These are phyloP conservation scores for Trichoderma orchidacearum DNA, from an alignment of 495 filamentous ascomycete genomes.

Conservation along the genomic window DNA sequence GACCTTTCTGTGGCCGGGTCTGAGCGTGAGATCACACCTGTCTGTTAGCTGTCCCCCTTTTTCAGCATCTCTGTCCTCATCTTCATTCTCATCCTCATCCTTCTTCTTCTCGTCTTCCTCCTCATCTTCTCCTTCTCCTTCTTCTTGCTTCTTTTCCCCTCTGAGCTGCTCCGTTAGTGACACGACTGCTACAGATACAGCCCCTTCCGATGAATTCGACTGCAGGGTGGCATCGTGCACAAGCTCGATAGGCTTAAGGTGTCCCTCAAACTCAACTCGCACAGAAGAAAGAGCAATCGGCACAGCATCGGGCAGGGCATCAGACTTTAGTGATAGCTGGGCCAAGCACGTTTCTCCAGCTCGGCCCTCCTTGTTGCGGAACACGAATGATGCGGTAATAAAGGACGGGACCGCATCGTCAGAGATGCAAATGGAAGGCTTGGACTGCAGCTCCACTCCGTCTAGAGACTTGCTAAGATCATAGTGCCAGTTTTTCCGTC, in stretches of 20 bases:
- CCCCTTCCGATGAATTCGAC: not conserved
- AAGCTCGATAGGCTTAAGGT: conserved; percentile 42
- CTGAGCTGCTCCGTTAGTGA: not conserved
- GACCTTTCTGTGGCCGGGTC: conserved; percentile 52
- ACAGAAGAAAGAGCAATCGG: conserved; percentile 54
- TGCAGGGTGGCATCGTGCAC: conserved; percentile 16
- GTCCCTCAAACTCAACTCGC: conserved; percentile 54
- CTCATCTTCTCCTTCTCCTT: not conserved
- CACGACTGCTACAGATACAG: not conserved
- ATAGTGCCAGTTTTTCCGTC: conserved; percentile 50
- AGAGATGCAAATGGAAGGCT: conserved; percentile 49
- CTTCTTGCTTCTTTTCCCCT: not conserved
- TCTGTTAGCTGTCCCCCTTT: conserved; percentile 26
- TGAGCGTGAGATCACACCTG: conserved; percentile 50
- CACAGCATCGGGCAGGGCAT: conserved; percentile 44
- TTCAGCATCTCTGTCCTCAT: not conserved
- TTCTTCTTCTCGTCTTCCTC: conserved; percentile 4
- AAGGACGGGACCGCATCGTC: conserved; percentile 59
- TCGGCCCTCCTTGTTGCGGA: conserved; percentile 60
- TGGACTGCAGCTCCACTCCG: conserved; percentile 36
- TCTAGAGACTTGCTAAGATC: conserved; percentile 60
- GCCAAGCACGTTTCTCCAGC: conserved; percentile 63
- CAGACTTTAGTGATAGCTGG: conserved; percentile 64
- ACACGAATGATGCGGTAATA: conserved; percentile 58
- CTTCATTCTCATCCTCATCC: conserved; percentile 13